These are phyloP conservation scores for Leptodermis oblonga DNA, from an alignment of 257 asterid species.

Conservation along the genomic window DNA sequence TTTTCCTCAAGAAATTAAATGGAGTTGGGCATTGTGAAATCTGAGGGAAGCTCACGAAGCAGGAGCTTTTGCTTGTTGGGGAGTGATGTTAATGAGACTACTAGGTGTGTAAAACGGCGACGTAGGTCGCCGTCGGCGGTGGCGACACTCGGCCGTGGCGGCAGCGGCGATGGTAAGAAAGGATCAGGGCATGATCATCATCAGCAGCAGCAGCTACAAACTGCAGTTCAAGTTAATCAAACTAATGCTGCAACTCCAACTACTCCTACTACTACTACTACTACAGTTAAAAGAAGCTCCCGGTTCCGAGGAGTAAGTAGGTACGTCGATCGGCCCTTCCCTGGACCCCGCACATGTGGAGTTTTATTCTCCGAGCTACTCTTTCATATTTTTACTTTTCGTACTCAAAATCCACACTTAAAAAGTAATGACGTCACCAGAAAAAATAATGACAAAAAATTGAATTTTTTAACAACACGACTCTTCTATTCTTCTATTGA, in stretches of 20 bases:
- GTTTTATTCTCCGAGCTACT: no score
- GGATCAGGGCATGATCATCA: slow-evolving; percentile 9
- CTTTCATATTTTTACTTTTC: no score
- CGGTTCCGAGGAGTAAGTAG: slow-evolving; percentile 85
- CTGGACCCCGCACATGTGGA: no score
- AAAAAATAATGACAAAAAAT: no score
- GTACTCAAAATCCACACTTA: no score
- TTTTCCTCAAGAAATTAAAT: neutral
- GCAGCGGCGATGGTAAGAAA: slow-evolving; percentile 6
- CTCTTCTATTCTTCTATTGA: no score
- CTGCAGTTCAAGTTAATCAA: slow-evolving; percentile 28
- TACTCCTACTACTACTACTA: slow-evolving; percentile 18
- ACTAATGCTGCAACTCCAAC: slow-evolving; percentile 15
- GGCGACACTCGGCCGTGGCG: slow-evolving; percentile 12
- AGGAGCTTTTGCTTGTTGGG: slow-evolving; percentile 26
- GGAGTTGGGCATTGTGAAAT: slow-evolving; percentile 33
- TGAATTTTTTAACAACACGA: neutral
- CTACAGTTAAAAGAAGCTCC: slow-evolving; percentile 60
- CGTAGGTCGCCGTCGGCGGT: slow-evolving; percentile 42
- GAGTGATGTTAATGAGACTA: slow-evolving; percentile 25
- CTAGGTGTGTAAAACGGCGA: slow-evolving; percentile 42
- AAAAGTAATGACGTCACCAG: no score
- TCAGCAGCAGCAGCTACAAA: slow-evolving; percentile 26
- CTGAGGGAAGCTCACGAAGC: slow-evolving; percentile 27
- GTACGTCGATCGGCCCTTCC: slow-evolving; percentile 11